These are phyloP conservation scores for Candida gigantensis DNA, from an alignment of 1,139 yeast species.

Conservation along the genomic window DNA sequence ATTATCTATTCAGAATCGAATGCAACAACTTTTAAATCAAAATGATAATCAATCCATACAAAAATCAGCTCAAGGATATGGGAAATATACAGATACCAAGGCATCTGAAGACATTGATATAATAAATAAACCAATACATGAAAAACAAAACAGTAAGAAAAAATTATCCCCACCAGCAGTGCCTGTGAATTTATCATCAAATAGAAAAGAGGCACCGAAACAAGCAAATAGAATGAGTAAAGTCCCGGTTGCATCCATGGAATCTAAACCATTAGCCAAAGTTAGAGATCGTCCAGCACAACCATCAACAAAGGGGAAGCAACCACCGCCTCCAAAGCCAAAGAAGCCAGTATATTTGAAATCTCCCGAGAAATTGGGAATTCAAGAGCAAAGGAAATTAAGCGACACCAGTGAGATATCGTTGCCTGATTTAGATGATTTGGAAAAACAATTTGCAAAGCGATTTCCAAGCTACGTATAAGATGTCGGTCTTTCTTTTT, in stretches of 20 bases:
- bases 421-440: slow-evolving; percentile 55
- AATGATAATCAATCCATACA: slow-evolving; percentile 48
- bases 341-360: slow-evolving; percentile 59
- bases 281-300: slow-evolving; percentile 1
- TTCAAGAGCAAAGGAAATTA: slow-evolving; percentile 23
- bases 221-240: slow-evolving; percentile 4
- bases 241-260: background rate
- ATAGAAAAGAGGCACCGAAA: slow-evolving; percentile 5
- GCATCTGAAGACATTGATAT: slow-evolving; percentile 42
- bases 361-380: slow-evolving; percentile 24
- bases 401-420: slow-evolving; percentile 48
- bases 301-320: slow-evolving; percentile 13
- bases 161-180: slow-evolving; percentile 32
- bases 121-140: slow-evolving; percentile 25
- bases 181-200: slow-evolving; percentile 29
- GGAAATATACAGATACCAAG: slow-evolving; percentile 56
- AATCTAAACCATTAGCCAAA: slow-evolving; percentile 4
- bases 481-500: too few species aligned
- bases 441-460: slow-evolving; percentile 54
- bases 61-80: slow-evolving; percentile 76
- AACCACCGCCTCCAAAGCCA: slow-evolving; percentile 63
- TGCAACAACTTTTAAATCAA: slow-evolving; percentile 56
- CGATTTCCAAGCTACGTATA: slow-evolving; percentile 57
- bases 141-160: slow-evolving; percentile 10
- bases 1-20: slow-evolving; percentile 65